Percentiles rank a stretch among this genome's conserved stretches.
Conservation (phyloP, 352 stramenopile species). For the Pythium scleroteichum region DNA sequence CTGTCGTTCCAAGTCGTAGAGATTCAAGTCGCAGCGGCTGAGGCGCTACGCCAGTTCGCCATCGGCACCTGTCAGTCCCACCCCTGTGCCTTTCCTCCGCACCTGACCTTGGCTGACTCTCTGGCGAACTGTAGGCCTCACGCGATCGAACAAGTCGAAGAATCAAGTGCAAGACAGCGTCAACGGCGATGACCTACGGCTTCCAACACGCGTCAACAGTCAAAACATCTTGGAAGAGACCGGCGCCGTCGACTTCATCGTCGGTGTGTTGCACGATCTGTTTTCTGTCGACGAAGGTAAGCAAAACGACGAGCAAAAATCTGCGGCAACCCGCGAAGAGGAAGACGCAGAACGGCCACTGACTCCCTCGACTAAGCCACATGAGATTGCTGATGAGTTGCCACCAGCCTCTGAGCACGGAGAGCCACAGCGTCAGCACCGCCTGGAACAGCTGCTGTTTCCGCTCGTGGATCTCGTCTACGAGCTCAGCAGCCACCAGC, state of each 20-base stretch:
- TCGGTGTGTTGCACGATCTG: constrained; percentile 63
- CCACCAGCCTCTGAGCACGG: not conserved
- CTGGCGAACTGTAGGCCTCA: constrained; percentile 33
- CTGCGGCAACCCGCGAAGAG: not conserved
- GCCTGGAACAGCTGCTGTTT: constrained; percentile 44
- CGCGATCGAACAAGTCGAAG: constrained; percentile 26
- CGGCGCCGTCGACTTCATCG: constrained; percentile 53
- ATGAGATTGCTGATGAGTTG: not conserved
- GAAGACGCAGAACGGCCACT: constrained; percentile 11
- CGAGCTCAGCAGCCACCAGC: constrained; percentile 67
- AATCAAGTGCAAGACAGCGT: constrained; percentile 36
- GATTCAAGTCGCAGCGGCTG: constrained; percentile 60
- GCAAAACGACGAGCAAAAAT: constrained; percentile 11
- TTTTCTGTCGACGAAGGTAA: constrained; percentile 56
- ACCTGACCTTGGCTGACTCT: not conserved
- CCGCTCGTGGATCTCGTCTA: constrained; percentile 61
- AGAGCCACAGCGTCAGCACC: not conserved
- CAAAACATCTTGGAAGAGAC: constrained; percentile 74
- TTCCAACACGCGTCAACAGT: constrained; percentile 60
- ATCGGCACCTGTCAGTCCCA: constrained; percentile 53
- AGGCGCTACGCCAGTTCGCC: constrained; percentile 60
- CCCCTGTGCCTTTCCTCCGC: not conserved
- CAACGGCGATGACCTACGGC: constrained; percentile 49
- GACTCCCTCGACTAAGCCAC: constrained; percentile 20
- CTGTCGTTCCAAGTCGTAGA: constrained; percentile 58